Evolutionary conservation across 1,284 basidiomycete genomes (phyloP), one percentile per base, ranked within the genome.

Genomic region (Ganoderma sinense): DNA sequence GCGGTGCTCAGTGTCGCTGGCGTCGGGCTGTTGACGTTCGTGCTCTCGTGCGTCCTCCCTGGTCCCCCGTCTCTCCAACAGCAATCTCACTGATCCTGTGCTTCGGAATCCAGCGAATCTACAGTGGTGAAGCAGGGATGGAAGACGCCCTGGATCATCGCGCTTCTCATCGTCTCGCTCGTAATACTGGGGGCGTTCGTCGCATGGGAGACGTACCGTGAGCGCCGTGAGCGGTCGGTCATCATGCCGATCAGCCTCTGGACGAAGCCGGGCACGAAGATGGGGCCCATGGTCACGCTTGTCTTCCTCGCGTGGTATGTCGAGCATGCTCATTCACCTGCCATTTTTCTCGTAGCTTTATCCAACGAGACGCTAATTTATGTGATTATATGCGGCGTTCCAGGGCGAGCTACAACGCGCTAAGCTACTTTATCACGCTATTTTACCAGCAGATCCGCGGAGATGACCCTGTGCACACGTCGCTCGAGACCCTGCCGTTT

Each of bases 281-380:
- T 82, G 77, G 74, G 75, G 10, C 74, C 77, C 20, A 70, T 81
- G 36, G 74, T 82, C 43, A 66, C 72, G 4, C 68, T 82, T 36
- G 77, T 80, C 29, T 80, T 82, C 71, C 80, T 82, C 64, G 79
- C 75, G 29, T 82, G 81, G 82, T 82, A n/a, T n/a, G n/a, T n/a
- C n/a, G 73, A 59, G 73, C 53, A 7, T 36, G n/a, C 48, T 23
- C 48, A 10, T 7, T 20, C 20, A 23, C n/a, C 1, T n/a, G 2
- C 20, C 20, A n/a, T 3, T 7, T 5, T 20, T 43, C 14, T 43
- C 14, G 11, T 16, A 2, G 18, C 0, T 2, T 23, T 8, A n/a
- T 48, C 10, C 7, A n/a, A n/a, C 45, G n/a, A 48, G 43, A 45
- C 5, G 18, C 43, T 45, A 6, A 45, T 20, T 45, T 3, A 16